Percentiles rank a stretch among this genome's conserved stretches.
These are phyloP conservation scores for Pseudogymnoascus sp. DNA, from an alignment of 2,329 filamentous ascomycete genomes.

Conservation along the genomic window DNA sequence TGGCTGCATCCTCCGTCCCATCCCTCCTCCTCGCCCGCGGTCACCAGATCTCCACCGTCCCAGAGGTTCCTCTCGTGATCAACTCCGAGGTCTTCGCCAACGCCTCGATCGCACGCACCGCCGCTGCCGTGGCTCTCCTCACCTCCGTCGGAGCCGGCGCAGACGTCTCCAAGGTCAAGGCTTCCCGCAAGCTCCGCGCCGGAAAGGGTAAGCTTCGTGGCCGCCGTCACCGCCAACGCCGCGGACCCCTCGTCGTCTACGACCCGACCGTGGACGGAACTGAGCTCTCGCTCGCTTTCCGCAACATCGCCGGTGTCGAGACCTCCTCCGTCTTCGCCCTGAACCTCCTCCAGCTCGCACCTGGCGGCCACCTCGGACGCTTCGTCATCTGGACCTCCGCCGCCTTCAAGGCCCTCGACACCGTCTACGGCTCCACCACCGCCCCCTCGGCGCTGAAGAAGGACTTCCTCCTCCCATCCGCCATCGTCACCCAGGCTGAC, in stretches of 20 bases:
- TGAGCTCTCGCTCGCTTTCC: constrained; percentile 88
- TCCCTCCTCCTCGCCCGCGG: constrained; percentile 94
- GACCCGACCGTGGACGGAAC: constrained; percentile 92
- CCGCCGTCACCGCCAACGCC: constrained; percentile 94
- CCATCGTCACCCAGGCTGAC: constrained; percentile 89
- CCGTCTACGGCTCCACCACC: constrained; percentile 92
- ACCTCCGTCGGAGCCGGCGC: constrained; percentile 83
- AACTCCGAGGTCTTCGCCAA: constrained; percentile 82
- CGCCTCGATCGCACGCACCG: constrained; percentile 77
- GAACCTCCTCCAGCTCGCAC: constrained; percentile 98
- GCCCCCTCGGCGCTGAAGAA: constrained; percentile 89
- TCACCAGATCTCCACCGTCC: constrained; percentile 84
- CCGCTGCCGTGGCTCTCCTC: constrained; percentile 77
- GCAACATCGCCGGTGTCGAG: constrained; percentile 98
- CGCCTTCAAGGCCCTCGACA: constrained; percentile 93
- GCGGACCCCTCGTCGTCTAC: constrained; percentile 96
- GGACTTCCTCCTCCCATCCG: constrained; percentile 94
- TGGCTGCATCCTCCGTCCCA: constrained; percentile 91
- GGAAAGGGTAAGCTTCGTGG: constrained; percentile 98
- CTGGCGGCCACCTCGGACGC: constrained; percentile 95
- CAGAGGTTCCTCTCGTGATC: constrained; percentile 95
- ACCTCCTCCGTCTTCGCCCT: constrained; percentile 86
- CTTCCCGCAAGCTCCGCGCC: constrained; percentile 91
- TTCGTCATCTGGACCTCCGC: constrained; percentile 99
- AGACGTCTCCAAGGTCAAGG: constrained; percentile 92